These are phyloP conservation scores for Globisporangium irregulare DNA, from an alignment of 352 stramenopile species.

Conservation along the genomic window DNA sequence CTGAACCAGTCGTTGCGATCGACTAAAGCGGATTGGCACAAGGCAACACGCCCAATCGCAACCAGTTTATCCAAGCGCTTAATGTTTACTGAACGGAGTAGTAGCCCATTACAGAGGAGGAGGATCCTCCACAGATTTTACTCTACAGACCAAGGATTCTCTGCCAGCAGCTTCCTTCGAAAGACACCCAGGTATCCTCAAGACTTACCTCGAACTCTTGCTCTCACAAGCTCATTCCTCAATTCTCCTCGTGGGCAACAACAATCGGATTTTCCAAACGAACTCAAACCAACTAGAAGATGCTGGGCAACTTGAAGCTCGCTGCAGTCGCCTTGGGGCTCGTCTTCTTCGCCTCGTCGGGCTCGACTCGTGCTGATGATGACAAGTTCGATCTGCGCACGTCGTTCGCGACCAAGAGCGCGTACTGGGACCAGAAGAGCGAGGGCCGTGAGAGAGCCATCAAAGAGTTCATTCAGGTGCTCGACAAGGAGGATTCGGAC, in stretches of 20 bases:
- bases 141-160: background rate
- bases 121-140: background rate
- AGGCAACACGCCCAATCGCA: background rate
- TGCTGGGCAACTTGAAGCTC: background rate
- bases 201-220: background rate
- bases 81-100: no score
- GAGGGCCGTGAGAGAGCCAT: no score
- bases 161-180: no score
- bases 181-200: background rate
- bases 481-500: background rate
- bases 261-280: background rate
- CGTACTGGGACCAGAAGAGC: slow-evolving; percentile 29
- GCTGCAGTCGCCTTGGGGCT: background rate
- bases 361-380: background rate
- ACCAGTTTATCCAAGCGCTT: no score
- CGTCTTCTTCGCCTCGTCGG: background rate
- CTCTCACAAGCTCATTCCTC: background rate
- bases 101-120: no score
- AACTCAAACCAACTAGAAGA: background rate
- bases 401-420: slow-evolving; percentile 34
- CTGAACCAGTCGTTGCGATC: background rate
- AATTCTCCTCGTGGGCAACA: background rate
- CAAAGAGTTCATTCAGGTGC: background rate
- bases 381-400: background rate
- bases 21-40: background rate